phyloP scores from a whole-genome alignment of 176 grass and related monocot genomes.

The Secale cereale region DNA sequence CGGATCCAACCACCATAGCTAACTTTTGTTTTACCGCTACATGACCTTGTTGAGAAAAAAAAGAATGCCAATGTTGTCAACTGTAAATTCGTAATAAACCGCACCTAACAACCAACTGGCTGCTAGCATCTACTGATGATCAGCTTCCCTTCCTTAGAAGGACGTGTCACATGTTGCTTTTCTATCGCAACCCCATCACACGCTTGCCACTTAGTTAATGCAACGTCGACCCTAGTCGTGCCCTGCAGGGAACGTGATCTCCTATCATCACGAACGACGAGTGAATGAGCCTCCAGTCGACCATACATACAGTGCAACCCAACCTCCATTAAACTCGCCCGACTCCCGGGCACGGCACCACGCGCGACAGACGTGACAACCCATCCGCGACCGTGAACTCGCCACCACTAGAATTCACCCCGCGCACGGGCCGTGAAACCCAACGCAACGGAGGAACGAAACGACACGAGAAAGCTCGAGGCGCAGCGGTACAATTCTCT shows the following conservation, averaged over 20 bases:
- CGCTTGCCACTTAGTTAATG: background rate
- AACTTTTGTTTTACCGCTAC: too few relatives aligned
- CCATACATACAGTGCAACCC: background rate
- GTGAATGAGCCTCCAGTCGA: background rate
- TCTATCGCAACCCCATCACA: background rate
- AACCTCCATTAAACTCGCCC: background rate
- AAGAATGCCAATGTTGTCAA: background rate
- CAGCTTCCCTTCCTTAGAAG: background rate
- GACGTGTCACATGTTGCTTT: background rate
- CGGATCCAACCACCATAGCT: too few relatives aligned
- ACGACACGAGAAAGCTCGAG: slow-evolving; percentile 38
- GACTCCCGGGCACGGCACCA: background rate
- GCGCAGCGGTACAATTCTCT: slow-evolving; percentile 1
- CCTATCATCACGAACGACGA: background rate
- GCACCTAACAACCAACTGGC: background rate
- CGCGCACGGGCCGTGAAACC: background rate
- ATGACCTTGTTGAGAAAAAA: too few relatives aligned
- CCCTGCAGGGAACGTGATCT: background rate
- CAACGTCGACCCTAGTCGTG: background rate
- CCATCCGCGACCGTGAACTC: background rate
- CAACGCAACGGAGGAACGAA: background rate
- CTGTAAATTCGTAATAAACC: background rate
- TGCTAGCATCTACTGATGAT: background rate
- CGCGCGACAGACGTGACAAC: background rate
- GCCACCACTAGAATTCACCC: background rate